Conservation (phyloP, 1,139 yeast genomes). For the Geotrichum citri-aurantii region DNA sequence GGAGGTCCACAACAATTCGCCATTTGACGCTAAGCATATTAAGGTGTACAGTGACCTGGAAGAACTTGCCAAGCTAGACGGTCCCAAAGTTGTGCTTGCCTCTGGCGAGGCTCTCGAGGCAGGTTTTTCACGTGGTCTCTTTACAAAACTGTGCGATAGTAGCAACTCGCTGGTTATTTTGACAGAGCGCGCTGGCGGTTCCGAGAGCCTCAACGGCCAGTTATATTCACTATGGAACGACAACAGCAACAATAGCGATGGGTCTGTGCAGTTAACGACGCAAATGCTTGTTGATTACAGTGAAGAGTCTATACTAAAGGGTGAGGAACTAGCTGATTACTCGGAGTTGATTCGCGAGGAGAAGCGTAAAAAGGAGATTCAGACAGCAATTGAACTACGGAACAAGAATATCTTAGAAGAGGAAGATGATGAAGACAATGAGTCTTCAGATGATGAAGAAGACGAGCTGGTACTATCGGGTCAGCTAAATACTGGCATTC, state of each 20-base stretch:
- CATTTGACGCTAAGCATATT: conserved; percentile 55
- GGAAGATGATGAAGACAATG: conserved; percentile 34
- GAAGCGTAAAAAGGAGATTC: conserved; percentile 45
- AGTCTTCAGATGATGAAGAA: conserved; percentile 33
- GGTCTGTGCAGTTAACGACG: conserved; percentile 23
- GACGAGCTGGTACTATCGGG: conserved; percentile 22
- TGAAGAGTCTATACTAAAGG: conserved; percentile 32
- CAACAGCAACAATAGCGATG: conserved; percentile 14
- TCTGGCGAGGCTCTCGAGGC: conserved; percentile 63
- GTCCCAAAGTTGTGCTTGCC: conserved; percentile 80
- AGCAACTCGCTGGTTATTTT: conserved; percentile 65
- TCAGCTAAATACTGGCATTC: conserved; percentile 32
- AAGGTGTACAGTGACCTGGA: conserved; percentile 49
- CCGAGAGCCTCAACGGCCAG: conserved; percentile 40
- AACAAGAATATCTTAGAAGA: conserved; percentile 51
- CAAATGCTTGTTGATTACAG: conserved; percentile 24
- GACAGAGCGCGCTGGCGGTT: conserved; percentile 53
- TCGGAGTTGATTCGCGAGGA: conserved; percentile 31
- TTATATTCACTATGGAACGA: conserved; percentile 55
- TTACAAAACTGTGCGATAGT: conserved; percentile 55
- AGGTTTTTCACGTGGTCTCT: conserved; percentile 59
- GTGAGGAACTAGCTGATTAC: conserved; percentile 35
- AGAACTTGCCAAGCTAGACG: conserved; percentile 50
- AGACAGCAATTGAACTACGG: conserved; percentile 51
- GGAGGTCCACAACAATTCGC: conserved; percentile 67